A percentile compares a stretch with the other conserved stretches of the same genome.
Evolutionary conservation across 495 filamentous ascomycete species (phyloP).

Genomic region (Trichocladium antarcticum): DNA sequence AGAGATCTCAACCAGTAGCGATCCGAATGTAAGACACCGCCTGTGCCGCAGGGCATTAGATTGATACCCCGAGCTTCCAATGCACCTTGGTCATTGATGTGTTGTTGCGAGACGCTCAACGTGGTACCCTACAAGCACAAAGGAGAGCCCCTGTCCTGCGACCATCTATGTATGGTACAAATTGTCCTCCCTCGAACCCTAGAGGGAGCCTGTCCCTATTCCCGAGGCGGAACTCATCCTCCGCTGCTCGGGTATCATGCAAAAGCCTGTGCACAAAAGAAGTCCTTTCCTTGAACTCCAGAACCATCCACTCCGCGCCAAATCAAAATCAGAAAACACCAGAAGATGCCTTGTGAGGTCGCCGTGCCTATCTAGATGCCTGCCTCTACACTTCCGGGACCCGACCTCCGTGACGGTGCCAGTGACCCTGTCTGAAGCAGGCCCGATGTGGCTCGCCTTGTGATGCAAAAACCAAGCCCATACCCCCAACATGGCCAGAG

Average conservation of each 20-base stretch:
- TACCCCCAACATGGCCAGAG: background rate
- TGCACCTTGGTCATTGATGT: background rate
- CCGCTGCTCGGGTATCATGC: conserved; percentile 3
- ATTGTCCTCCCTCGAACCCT: background rate
- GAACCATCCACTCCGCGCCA: conserved; percentile 1
- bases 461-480: background rate
- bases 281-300: conserved; percentile 2
- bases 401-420: background rate
- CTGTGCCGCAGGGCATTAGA: background rate
- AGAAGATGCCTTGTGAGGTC: background rate
- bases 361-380: background rate
- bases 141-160: background rate
- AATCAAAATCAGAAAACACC: conserved; percentile 6
- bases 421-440: background rate
- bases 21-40: background rate
- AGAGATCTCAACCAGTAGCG: conserved; percentile 13
- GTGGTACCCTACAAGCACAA: background rate
- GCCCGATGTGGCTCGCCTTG: background rate
- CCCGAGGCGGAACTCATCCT: background rate
- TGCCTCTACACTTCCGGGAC: conserved; percentile 1
- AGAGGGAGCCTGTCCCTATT: background rate
- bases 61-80: background rate
- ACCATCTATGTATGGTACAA: background rate
- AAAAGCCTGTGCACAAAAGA: background rate
- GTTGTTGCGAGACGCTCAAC: background rate